phyloP scores from a whole-genome alignment of 495 filamentous ascomycete species.

The Umbilicaria muhlenbergii region DNA sequence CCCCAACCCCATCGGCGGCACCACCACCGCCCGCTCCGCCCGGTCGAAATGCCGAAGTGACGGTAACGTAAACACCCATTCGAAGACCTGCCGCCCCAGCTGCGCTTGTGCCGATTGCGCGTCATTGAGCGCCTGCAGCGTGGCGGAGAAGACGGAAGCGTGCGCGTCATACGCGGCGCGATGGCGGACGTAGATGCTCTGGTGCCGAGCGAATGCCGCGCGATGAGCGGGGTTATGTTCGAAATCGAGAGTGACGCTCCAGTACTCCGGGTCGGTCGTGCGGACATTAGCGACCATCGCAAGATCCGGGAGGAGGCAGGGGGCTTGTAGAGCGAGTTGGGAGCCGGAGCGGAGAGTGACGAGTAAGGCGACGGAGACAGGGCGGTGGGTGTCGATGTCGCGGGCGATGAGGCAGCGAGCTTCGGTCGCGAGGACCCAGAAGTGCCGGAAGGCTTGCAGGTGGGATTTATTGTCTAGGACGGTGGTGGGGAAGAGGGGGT shows the following conservation, averaged over 20 bases:
- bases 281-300: conserved; percentile 47
- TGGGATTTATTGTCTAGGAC: conserved; percentile 90
- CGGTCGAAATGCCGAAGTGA: conserved; percentile 51
- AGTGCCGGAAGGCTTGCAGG: conserved; percentile 89
- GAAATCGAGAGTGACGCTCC: conserved; percentile 75
- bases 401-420: conserved; percentile 73
- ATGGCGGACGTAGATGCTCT: conserved; percentile 69
- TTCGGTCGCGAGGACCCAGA: conserved; percentile 92
- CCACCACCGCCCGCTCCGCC: conserved; percentile 59
- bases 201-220: conserved; percentile 55
- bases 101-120: conserved; percentile 10
- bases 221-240: conserved; percentile 41
- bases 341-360: conserved; percentile 35
- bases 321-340: conserved; percentile 34
- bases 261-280: conserved; percentile 59
- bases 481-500: conserved; percentile 76
- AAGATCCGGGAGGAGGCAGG: conserved; percentile 75
- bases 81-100: conserved; percentile 32
- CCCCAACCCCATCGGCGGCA: conserved; percentile 36
- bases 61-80: conserved; percentile 61
- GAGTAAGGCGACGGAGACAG: conserved; percentile 55
- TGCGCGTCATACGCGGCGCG: conserved; percentile 52
- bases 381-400: conserved; percentile 67
- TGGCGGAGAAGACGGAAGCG: conserved; percentile 59
- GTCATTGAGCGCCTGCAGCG: conserved; percentile 46